Evolutionary conservation across 306 rosid genomes (phyloP), one percentile per base, ranked within the genome.

Genomic region (Luffa acutangula): DNA sequence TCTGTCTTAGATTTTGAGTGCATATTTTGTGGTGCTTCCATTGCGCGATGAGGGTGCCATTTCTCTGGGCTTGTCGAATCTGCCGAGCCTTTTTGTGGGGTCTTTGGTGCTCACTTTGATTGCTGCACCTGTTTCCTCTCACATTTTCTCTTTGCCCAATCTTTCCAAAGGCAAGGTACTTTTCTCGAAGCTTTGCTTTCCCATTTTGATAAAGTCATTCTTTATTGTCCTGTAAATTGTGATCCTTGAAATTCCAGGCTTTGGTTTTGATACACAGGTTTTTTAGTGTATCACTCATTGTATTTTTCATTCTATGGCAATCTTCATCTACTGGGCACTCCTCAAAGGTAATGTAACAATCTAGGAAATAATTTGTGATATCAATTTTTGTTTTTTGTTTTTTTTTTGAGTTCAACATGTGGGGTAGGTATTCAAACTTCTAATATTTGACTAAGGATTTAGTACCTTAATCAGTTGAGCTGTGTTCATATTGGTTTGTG

Each of bases 231-330:
- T 80, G 86, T 90, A 87, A 89, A 80, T 54, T 58, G 77, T 85
- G 89, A 87, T 89, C 84, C 89, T 88, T 88, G 89, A 90, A 89
- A 90, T 95, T 87, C 79, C 97, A 95, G 97, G 99, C 99, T 81
- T 91, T 93, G 93, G 88, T 90, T 90, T 87, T 90, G 83, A 95
- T 95, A 90, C 99, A 90, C 97, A 95, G 99, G 93, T 95, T 95
- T 88, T 91, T 95, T 85, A 84, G 99, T 85, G 86, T 88, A 86
- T 92, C 99, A 63, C 99, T 95, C 78, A 53, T 93, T 72, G 75
- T 86, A 58, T 93, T 91, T 86, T 95, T 90, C 86, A 52, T 90
- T 85, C 85, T 95, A 57, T 95, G 97, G 97, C 83, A 81, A 80
- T 84, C 82, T 75, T 93, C 99, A 3, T 90, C 97, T 1, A 64